Evolutionary conservation across 352 stramenopile species (phyloP).

Genomic region (Elongisporangium prolatum): DNA sequence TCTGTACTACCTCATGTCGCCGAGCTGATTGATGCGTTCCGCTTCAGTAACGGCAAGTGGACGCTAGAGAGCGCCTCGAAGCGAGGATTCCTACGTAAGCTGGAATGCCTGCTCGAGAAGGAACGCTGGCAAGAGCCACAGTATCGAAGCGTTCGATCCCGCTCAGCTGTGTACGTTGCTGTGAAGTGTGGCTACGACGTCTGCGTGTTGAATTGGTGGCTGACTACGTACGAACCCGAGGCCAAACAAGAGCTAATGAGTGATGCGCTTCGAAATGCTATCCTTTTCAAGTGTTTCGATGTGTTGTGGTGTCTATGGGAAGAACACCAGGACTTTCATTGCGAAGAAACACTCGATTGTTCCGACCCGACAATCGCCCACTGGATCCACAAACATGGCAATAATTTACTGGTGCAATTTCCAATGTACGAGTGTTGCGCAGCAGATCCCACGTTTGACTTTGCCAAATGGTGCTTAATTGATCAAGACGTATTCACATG

Average conservation of each 20-base stretch:
- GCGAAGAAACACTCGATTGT: neutral
- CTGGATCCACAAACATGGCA: neutral
- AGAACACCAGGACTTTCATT: neutral
- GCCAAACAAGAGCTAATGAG: neutral
- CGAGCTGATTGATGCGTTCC: neutral
- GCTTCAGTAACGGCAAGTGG: neutral
- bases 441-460: too few relatives aligned
- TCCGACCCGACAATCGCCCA: neutral
- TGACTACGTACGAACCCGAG: neutral
- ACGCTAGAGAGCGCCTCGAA: neutral
- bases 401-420: too few relatives aligned
- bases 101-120: neutral
- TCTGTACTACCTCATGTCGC: too few relatives aligned
- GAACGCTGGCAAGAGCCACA: neutral
- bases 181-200: neutral
- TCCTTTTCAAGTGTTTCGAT: neutral
- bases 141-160: neutral
- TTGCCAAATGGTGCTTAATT: too few relatives aligned
- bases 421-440: too few relatives aligned
- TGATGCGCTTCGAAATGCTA: neutral
- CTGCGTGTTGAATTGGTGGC: neutral
- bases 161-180: neutral
- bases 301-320: neutral
- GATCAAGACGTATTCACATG: too few relatives aligned
- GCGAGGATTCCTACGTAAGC: neutral